These are phyloP conservation scores for Isabelozyma pseudorhagii DNA, from an alignment of 805 yeast species.

Conservation along the genomic window DNA sequence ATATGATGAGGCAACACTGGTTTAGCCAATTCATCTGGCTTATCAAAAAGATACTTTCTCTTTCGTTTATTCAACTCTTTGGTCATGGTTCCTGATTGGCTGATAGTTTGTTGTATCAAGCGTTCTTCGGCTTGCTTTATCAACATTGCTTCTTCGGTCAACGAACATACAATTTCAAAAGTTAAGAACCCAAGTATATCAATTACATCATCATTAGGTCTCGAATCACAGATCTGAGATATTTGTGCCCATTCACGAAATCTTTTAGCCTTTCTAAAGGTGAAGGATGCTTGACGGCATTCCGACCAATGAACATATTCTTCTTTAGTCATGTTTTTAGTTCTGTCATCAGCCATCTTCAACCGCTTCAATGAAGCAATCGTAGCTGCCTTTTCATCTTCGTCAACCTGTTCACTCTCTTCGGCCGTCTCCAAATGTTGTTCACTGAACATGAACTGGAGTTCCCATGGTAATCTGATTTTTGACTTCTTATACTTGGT, in stretches of 20 bases:
- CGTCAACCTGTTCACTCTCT: conserved; percentile 64
- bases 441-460: conserved; percentile 89
- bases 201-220: conserved; percentile 94
- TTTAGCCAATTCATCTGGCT: conserved; percentile 77
- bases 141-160: conserved; percentile 87
- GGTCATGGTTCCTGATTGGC: conserved; percentile 20
- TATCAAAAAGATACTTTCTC: conserved; percentile 70
- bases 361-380: conserved; percentile 83
- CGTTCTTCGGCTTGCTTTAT: conserved; percentile 69
- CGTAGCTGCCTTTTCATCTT: conserved; percentile 86
- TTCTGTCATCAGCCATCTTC: conserved; percentile 91
- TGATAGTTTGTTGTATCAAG: conserved; percentile 35
- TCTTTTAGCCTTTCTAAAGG: conserved; percentile 89
- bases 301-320: conserved; percentile 99
- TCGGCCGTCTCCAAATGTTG: conserved; percentile 75
- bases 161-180: conserved; percentile 91
- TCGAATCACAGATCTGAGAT: conserved; percentile 74
- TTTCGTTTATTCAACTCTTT: conserved; percentile 29
- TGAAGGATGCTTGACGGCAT: conserved; percentile 95
- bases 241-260: conserved; percentile 97
- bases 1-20: conserved; percentile 81
- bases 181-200: conserved; percentile 94
- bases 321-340: conserved; percentile 89
- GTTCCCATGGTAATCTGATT: conserved; percentile 90
- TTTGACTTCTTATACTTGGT: conserved; percentile 65